These are phyloP conservation scores for Cystobasidium ongulense DNA, from an alignment of 768 basidiomycete genomes.

Conservation along the genomic window DNA sequence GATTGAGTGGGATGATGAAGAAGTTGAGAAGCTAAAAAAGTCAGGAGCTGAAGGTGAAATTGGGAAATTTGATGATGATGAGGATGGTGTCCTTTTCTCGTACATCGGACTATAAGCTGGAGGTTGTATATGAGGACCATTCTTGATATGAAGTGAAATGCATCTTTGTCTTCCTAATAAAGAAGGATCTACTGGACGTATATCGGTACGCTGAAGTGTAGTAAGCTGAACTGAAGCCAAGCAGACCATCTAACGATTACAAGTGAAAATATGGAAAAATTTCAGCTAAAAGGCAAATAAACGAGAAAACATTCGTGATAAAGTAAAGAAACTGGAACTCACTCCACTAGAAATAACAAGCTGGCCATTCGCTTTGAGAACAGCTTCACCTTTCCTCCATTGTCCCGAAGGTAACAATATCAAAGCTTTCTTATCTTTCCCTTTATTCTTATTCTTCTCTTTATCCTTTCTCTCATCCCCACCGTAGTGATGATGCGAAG, in stretches of 20 bases:
- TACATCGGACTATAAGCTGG: slow-evolving; percentile 20
- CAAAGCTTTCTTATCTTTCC: not conserved
- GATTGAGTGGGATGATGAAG: not conserved
- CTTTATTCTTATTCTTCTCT: not conserved
- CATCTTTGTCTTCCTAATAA: slow-evolving; percentile 70
- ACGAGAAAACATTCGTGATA: not conserved
- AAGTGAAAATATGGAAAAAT: not conserved
- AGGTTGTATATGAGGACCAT: slow-evolving; percentile 50
- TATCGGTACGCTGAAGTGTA: slow-evolving; percentile 66
- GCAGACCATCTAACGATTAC: not conserved
- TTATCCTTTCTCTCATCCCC: not conserved
- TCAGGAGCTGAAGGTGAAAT: slow-evolving; percentile 24
- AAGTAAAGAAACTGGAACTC: not conserved
- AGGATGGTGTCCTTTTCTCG: slow-evolving; percentile 21
- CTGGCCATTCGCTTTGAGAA: not conserved
- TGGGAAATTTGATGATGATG: slow-evolving; percentile 26
- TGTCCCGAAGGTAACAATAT: slow-evolving; percentile 7
- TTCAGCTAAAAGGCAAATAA: not conserved
- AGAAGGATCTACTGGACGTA: slow-evolving; percentile 66
- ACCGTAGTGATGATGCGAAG: not conserved
- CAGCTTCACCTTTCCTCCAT: slow-evolving; percentile 14
- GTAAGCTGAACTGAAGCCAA: slow-evolving; percentile 49
- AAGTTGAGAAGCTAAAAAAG: slow-evolving; percentile 13
- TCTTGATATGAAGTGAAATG: slow-evolving; percentile 51
- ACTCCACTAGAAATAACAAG: not conserved